Base-by-base conservation (phyloP, 108 stramenopile genomes). In the Asterionellopsis glacialis region DNA sequence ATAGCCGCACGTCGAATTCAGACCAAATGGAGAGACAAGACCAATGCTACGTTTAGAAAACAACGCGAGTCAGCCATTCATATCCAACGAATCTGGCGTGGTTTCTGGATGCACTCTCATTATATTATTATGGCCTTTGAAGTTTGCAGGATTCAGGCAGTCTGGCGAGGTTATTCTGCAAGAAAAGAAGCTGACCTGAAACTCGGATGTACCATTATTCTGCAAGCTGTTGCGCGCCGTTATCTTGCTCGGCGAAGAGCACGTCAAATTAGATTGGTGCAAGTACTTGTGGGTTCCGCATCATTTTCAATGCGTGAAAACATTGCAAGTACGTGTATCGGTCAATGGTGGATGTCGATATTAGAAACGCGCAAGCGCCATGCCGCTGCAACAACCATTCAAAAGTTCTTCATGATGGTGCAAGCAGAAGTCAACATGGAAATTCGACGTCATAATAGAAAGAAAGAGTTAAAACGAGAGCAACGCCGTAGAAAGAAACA, bases 401-500 rank as follows among this genome's bases (percentile, higher is more conserved):
- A 91, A 51, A 54, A 83, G 19, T 91, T 91, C 55, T 91, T 91
- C 67, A 69, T 80, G 24, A 65, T 52, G 59, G 84, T 91, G 11
- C 79, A 77, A 58, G 61, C 51, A 44, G 89, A 87, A 58, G 85
- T 91, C 38, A 82, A 85, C 11, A 56, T 67, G 41, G 85, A 91
- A 72, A 76, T 87, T 44, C 45, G 49, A 45, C 75, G 68, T 15
- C 75, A 74, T 23, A 63, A 70, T 57, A 51, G 60, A 61, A 28
- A 50, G 70, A 27, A 83, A 70, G 55, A 74, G 74, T 48, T 64
- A 84, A 63, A 64, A 61, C 55, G 67, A 82, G 51, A 64, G 67
- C 33, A 45, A 70, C 54, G 72, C 61, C 45, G 23, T 51, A 40
- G 54, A 28, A 70, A 78, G 61, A 64, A 74, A 48, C 68, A 72